Evolutionary conservation across 257 asterid species (phyloP).

Genomic region (Solanum paucissectum): DNA sequence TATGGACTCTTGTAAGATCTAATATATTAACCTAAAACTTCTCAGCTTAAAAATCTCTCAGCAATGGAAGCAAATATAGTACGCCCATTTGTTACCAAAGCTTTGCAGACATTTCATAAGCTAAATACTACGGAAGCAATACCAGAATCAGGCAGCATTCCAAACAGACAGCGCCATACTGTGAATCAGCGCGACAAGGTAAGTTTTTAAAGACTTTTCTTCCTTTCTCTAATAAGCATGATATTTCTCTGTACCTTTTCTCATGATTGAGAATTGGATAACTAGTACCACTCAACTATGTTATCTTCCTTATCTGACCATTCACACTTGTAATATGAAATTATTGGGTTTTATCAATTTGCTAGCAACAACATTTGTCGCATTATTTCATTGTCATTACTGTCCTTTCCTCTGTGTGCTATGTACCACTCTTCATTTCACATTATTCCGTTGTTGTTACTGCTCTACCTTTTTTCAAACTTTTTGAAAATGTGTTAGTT

Average conservation of each 20-base stretch:
- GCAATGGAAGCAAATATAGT: constrained; percentile 97
- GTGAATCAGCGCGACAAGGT: constrained; percentile 75
- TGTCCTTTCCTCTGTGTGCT: neutral
- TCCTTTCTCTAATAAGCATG: neutral
- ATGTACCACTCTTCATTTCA: neutral
- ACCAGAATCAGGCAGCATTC: constrained; percentile 40
- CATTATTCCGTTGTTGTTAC: neutral
- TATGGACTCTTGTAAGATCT: neutral
- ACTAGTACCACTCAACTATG: neutral
- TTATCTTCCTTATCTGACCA: neutral
- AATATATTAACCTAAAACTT: neutral
- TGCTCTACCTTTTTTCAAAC: neutral
- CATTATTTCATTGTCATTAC: neutral
- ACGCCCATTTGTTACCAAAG: constrained; percentile 80
- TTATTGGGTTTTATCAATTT: neutral
- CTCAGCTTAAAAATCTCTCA: constrained; percentile 82
- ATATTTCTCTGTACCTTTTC: neutral
- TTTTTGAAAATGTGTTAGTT: neutral
- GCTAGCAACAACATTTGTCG: neutral
- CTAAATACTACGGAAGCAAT: constrained; percentile 72
- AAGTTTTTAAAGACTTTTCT: constrained; percentile 12
- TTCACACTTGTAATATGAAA: neutral
- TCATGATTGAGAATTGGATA: neutral
- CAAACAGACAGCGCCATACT: constrained; percentile 61
- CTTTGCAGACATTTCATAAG: constrained; percentile 68